Percentiles rank a stretch among this genome's conserved stretches.
phyloP scores from a whole-genome alignment of 1,284 basidiomycete genomes.

The Marasmius oreades region DNA sequence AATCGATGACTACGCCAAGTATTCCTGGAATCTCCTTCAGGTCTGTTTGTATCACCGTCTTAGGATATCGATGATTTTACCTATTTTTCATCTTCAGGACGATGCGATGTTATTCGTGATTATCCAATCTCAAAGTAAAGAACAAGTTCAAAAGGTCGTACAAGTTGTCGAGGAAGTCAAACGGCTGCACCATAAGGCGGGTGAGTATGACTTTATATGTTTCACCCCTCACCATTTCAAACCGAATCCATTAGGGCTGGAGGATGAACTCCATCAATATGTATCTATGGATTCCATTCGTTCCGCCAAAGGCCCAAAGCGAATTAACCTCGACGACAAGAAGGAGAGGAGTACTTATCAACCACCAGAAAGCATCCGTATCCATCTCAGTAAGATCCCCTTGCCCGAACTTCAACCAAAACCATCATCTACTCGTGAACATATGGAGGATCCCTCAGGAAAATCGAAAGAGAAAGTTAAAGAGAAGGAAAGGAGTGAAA shows the following conservation, averaged over 20 bases:
- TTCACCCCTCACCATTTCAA: background rate
- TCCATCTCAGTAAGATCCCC: conserved; percentile 79
- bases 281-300: conserved; percentile 61
- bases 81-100: conserved; percentile 42
- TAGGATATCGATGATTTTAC: conserved; percentile 1
- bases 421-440: background rate
- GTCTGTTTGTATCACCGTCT: conserved; percentile 41
- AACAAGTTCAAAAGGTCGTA: conserved; percentile 73
- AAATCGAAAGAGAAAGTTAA: conserved; percentile 21
- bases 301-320: conserved; percentile 49
- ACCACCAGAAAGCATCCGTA: conserved; percentile 61
- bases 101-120: conserved; percentile 78
- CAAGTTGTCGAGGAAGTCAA: conserved; percentile 78
- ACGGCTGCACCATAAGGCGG: conserved; percentile 67
- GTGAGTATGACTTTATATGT: conserved; percentile 31
- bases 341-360: conserved; percentile 46
- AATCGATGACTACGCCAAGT: conserved; percentile 63
- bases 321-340: conserved; percentile 66
- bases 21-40: conserved; percentile 62
- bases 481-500: conserved; percentile 20
- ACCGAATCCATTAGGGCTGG: conserved; percentile 36
- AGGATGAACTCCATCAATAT: conserved; percentile 74
- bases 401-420: conserved; percentile 77
- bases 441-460: conserved; percentile 22
- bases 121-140: conserved; percentile 59